Evolutionary conservation across 2,329 filamentous ascomycete genomes (phyloP), one percentile per base, ranked within the genome.

Genomic region (Stagonosporopsis cucurbitacearum): DNA sequence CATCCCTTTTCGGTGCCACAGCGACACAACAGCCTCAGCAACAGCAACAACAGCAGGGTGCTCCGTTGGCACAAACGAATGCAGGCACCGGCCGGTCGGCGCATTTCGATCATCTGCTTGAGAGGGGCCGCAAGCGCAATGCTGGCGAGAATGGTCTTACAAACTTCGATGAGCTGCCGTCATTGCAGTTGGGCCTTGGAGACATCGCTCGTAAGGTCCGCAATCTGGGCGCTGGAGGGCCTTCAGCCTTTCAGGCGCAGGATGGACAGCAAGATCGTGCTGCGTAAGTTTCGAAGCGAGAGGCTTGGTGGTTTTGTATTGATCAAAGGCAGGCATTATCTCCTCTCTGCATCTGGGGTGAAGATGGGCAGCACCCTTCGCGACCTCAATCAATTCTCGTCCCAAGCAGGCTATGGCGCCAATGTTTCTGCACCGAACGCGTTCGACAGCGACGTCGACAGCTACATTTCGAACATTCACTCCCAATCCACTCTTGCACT

Each of bases 341-440:
- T 98, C 36, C 87, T 99, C 45, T 92, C 94, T 25, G 94, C 91
- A 7, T 98, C 95, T 12, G 95, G 95, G 30, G 90, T 99, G 54
- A 92, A 96, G 69, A 91, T 94, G 13, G 89, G 90, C 36, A 85
- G 89, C 60, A 91, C 94, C 13, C 86, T 96, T 47, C 90, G 90
- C 73, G 94, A 98, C 68, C 86, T 99, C 20, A 91, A 91, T 68
- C 85, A 88, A 55, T 87, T 98, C 75, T 90, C 86, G 70, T 81
- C 84, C 54, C 69, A 74, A 73, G 81, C 88, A 50, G 89, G 91
- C 62, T 84, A 92, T 61, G 87, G 89, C 46, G 65, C 77, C 20
- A 75, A 64, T 51, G 70, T 62, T n/a, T 63, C 67, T 51, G 66
- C 51, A 37, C 66, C 50, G n/a, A 80, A 79, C 54, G 64, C 70